A percentile compares a stretch with the other conserved stretches of the same genome.
Conservation (phyloP, 176 grass and related monocot species). For the Bonia amplexicaulis region DNA sequence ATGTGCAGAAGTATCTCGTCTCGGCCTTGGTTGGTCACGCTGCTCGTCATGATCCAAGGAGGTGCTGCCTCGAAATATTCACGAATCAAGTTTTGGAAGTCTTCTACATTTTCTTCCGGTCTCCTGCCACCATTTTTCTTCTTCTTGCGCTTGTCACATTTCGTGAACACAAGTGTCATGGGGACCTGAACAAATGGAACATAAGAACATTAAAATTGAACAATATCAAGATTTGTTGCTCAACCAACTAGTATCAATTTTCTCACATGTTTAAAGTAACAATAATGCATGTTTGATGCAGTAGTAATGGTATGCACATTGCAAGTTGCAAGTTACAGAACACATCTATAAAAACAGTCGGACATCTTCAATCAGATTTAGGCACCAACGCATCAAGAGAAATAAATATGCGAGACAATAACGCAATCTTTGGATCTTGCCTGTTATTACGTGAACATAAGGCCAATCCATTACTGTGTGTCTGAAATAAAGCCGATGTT, state of each 20-base stretch:
- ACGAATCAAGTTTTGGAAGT: constrained; percentile 68
- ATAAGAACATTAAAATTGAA: constrained; percentile 8
- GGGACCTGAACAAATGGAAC: constrained; percentile 55
- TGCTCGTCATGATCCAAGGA: constrained; percentile 98
- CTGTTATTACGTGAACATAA: not conserved
- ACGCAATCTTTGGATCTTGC: not conserved
- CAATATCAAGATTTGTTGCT: not conserved
- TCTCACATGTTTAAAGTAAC: not conserved
- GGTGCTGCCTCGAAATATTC: constrained; percentile 78
- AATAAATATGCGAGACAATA: constrained; percentile 18
- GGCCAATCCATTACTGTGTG: not conserved
- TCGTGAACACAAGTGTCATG: constrained; percentile 93
- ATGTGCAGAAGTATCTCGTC: constrained; percentile 95
- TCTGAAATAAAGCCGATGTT: not conserved
- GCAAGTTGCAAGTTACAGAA: not conserved
- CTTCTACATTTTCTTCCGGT: constrained; percentile 83
- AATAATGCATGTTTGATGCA: not conserved
- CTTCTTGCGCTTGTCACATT: constrained; percentile 97
- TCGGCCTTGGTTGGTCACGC: constrained; percentile 81
- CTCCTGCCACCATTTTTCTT: constrained; percentile 88
- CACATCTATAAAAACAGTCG: not conserved
- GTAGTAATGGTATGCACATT: not conserved
- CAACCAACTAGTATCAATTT: not conserved
- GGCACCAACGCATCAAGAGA: constrained; percentile 6
- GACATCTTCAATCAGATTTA: not conserved